Conservation (phyloP, 306 rosid genomes). For the Cicer yamashitae region DNA sequence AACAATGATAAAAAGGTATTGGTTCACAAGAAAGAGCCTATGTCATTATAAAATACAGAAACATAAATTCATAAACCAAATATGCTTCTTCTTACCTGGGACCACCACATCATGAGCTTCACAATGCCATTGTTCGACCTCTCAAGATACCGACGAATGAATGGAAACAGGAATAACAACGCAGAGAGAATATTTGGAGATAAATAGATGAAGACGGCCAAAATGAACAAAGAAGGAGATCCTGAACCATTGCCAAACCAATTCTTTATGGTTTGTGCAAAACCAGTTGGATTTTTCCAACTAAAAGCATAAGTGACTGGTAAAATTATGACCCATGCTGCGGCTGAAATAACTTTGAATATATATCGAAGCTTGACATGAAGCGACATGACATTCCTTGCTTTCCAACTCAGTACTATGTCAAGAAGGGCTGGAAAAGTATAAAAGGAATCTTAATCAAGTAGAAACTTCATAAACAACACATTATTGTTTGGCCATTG, state of each 20-base stretch:
- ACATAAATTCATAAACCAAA: conserved; percentile 26
- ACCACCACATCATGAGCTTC: conserved; percentile 95
- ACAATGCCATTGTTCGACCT: conserved; percentile 62
- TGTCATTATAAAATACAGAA: conserved; percentile 23
- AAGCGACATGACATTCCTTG: conserved; percentile 78
- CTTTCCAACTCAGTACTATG: conserved; percentile 86
- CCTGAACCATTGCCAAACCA: conserved; percentile 90
- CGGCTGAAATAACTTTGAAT: conserved; percentile 70
- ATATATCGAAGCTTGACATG: conserved; percentile 83
- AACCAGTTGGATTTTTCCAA: conserved; percentile 83
- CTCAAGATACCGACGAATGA: conserved; percentile 79
- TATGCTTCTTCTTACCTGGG: conserved; percentile 69
- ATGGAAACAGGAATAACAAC: conserved; percentile 80
- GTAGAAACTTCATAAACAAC: conserved; percentile 34
- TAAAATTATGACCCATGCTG: conserved; percentile 87
- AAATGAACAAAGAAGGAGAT: conserved; percentile 90
- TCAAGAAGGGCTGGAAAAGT: conserved; percentile 78
- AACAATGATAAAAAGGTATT: conserved; percentile 30
- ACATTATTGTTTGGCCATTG: conserved; percentile 28
- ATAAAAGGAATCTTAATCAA: conserved; percentile 42
- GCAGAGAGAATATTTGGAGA: conserved; percentile 88
- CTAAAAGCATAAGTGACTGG: conserved; percentile 90
- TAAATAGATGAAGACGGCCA: conserved; percentile 81
- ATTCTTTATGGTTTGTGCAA: conserved; percentile 77
- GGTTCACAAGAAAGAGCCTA: conserved; percentile 18